Conservation (phyloP, 345 rosid genomes). For the Lepidium africanum region DNA sequence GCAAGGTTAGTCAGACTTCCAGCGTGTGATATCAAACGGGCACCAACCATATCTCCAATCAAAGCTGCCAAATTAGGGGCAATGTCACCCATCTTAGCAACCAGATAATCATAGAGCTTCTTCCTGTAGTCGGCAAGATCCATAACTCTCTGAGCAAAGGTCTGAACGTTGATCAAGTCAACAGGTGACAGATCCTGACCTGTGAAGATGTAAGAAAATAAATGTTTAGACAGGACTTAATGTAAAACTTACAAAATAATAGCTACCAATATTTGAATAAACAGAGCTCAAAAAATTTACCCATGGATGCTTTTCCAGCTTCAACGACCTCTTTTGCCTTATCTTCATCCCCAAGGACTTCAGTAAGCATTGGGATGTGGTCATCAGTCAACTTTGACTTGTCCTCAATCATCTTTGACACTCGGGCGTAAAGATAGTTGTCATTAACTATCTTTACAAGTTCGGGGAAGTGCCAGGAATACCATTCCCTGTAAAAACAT, state of each 20-base stretch:
- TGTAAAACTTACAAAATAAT: background rate
- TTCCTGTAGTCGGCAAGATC: conserved; percentile 86
- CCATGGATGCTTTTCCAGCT: conserved; percentile 99
- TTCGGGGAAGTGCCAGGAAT: conserved; percentile 97
- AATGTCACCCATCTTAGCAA: conserved; percentile 84
- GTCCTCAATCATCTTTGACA: conserved; percentile 55
- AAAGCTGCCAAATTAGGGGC: conserved; percentile 93
- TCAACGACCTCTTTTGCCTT: conserved; percentile 86
- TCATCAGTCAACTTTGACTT: conserved; percentile 58
- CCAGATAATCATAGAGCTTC: conserved; percentile 84
- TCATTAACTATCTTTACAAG: conserved; percentile 92
- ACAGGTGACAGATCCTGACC: conserved; percentile 86
- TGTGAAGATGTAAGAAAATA: conserved; percentile 20
- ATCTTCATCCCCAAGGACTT: conserved; percentile 76
- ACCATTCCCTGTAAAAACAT: conserved; percentile 75
- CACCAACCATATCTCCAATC: conserved; percentile 96
- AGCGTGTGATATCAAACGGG: conserved; percentile 96
- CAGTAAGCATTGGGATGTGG: conserved; percentile 44
- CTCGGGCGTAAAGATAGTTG: conserved; percentile 67
- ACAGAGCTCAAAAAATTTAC: conserved; percentile 28
- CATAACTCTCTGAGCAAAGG: conserved; percentile 80
- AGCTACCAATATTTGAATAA: background rate
- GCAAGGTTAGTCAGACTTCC: conserved; percentile 99
- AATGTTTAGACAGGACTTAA: background rate
- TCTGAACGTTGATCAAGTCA: conserved; percentile 82